Conservation (phyloP, 371 early-diverging fungal species). For the Mortierella sp. region DNA sequence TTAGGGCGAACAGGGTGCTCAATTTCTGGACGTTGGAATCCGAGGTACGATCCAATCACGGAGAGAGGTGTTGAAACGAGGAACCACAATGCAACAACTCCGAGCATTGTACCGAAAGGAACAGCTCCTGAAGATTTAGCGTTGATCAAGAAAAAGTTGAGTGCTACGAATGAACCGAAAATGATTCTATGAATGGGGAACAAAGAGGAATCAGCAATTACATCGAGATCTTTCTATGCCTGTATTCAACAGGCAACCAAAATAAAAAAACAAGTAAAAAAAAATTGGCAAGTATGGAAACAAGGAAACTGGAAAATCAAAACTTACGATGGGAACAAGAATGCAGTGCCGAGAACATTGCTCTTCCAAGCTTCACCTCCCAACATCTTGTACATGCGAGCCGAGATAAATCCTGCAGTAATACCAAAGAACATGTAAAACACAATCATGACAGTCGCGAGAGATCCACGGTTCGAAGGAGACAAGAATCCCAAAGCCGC, state of each 20-base stretch:
- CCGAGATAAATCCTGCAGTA: constrained; percentile 90
- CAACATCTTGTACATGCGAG: constrained; percentile 94
- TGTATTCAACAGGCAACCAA: background rate
- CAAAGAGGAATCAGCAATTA: background rate
- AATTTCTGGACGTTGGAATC: constrained; percentile 87
- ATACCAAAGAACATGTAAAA: constrained; percentile 91
- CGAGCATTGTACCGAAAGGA: constrained; percentile 91
- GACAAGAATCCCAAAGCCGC: constrained; percentile 97
- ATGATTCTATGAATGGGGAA: constrained; percentile 59
- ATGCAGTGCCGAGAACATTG: constrained; percentile 87
- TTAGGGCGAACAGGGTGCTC: constrained; percentile 91
- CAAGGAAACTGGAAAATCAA: no score
- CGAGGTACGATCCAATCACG: constrained; percentile 93
- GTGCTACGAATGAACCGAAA: constrained; percentile 75
- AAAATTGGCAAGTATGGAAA: no score
- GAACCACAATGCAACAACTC: constrained; percentile 89
- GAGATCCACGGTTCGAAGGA: constrained; percentile 94
- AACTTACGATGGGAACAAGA: constrained; percentile 85
- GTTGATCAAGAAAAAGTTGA: constrained; percentile 93
- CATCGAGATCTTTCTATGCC: background rate
- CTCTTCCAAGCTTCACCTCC: constrained; percentile 90
- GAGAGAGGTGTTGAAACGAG: constrained; percentile 90
- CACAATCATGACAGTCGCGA: constrained; percentile 90
- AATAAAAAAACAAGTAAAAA: no score
- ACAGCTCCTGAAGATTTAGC: constrained; percentile 94